These are phyloP conservation scores for Hyaloscypha bicolor DNA, from an alignment of 495 filamentous ascomycete species.

Conservation along the genomic window DNA sequence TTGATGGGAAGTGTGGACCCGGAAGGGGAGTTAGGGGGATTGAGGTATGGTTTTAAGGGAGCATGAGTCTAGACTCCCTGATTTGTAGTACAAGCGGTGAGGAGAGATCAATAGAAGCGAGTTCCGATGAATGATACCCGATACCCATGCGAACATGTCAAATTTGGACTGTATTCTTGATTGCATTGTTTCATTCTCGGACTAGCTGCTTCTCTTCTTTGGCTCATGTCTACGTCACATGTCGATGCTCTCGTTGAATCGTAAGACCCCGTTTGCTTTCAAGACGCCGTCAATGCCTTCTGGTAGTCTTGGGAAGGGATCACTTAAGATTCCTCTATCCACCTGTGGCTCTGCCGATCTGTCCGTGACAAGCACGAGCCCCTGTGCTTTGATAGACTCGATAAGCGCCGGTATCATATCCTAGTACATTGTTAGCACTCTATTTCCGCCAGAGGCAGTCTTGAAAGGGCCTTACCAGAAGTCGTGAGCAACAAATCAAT, in stretches of 20 bases:
- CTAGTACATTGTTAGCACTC: conserved; percentile 47
- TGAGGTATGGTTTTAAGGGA: conserved; percentile 63
- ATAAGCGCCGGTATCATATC: conserved; percentile 90
- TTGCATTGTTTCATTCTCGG: neutral
- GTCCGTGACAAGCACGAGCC: conserved; percentile 90
- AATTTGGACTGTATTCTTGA: neutral
- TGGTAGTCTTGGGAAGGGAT: conserved; percentile 48
- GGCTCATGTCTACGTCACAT: conserved; percentile 56
- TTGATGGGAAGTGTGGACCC: conserved; percentile 56
- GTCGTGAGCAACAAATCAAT: conserved; percentile 80
- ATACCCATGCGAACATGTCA: neutral
- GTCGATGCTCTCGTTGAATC: conserved; percentile 93
- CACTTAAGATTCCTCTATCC: conserved; percentile 32
- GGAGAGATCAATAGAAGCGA: neutral
- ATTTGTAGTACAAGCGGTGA: neutral
- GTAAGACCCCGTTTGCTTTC: conserved; percentile 80
- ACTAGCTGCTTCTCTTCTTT: neutral
- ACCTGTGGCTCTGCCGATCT: conserved; percentile 55
- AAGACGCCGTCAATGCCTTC: conserved; percentile 86
- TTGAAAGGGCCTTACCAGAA: conserved; percentile 65
- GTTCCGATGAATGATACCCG: neutral
- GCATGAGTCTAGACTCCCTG: conserved; percentile 41
- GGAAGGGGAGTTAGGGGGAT: conserved; percentile 53
- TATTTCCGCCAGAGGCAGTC: neutral
- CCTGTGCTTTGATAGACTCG: conserved; percentile 90